phyloP scores from a whole-genome alignment of 2,329 filamentous ascomycete species.

The Simplicillium aogashimaense region DNA sequence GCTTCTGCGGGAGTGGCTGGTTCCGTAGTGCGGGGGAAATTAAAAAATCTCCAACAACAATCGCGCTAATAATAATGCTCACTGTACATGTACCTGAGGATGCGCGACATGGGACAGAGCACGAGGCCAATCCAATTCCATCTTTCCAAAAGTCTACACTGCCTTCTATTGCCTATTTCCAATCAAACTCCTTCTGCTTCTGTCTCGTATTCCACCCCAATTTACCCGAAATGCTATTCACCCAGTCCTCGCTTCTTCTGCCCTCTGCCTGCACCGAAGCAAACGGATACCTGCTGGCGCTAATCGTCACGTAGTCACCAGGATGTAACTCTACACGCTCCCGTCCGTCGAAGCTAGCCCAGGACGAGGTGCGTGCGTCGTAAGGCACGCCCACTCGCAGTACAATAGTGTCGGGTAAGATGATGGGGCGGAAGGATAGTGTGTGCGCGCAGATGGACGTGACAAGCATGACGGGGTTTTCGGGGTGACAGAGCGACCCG shows the following conservation, averaged over 20 bases:
- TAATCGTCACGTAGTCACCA: slow-evolving; percentile 79
- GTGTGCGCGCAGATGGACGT: slow-evolving; percentile 94
- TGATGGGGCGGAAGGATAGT: slow-evolving; percentile 90
- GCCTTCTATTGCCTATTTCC: slow-evolving; percentile 29
- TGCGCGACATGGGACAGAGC: no score
- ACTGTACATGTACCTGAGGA: no score
- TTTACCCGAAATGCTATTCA: slow-evolving; percentile 70
- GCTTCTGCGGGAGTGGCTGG: no score
- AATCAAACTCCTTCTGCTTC: slow-evolving; percentile 54
- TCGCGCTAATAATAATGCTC: no score
- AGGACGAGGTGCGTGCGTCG: slow-evolving; percentile 76
- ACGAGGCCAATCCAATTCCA: not conserved
- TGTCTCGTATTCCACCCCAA: slow-evolving; percentile 74
- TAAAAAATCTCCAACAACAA: no score
- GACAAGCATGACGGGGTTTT: slow-evolving; percentile 91
- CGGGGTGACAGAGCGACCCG: slow-evolving; percentile 89
- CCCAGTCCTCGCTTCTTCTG: slow-evolving; percentile 65
- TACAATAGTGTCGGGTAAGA: slow-evolving; percentile 92
- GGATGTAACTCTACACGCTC: slow-evolving; percentile 72
- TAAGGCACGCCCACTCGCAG: slow-evolving; percentile 91
- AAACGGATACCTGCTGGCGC: slow-evolving; percentile 71
- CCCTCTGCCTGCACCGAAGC: slow-evolving; percentile 65
- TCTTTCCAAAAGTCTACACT: slow-evolving; percentile 1
- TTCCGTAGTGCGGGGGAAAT: no score
- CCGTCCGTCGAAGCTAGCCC: slow-evolving; percentile 96